Evolutionary conservation across 176 grass and related monocot species (phyloP), one percentile per base, ranked within the genome.

Genomic region (Guadua angustifolia): DNA sequence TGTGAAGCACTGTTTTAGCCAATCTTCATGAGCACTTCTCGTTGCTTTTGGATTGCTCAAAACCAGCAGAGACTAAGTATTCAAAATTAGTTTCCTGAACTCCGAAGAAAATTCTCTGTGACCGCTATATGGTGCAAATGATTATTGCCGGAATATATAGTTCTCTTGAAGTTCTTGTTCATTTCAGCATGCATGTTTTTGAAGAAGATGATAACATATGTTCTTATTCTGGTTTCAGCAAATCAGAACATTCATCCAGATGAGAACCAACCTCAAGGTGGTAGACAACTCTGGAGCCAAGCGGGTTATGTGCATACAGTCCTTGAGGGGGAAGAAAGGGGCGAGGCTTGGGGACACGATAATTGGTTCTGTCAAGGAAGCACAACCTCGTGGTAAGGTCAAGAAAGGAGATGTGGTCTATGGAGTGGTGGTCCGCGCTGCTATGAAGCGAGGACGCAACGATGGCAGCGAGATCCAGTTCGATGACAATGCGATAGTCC

Each of bases 351-450:
- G 96, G 5, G 96, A 95, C 85, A 95, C 60, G 22, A 94, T 95
- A 57, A 90, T 98, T 26, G 93, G 84, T 36, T 98, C 96, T 47
- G 93, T 98, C 33, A 98, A 98, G 88, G 96, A 98, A 80, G 96
- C 96, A 4, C 89, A 95, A 9, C 96, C 96, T 52, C 87, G 87
- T 39, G 93, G 96, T 59, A 98, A 98, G 83, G 96, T 98, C 12
- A 98, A 98, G 91, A 98, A 98, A 78, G 96, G 96, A 72, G 96
- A 98, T 22, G 96, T 98, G 0, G 96, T 98, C n/a, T 98, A 95
- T 2, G 96, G 96, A 32, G 93, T 98, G 42, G 96, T 98, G 3
- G 96, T 98, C 26, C 93, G 93, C 13, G 96, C 96, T 40, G 96
- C 93, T 8, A 98, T 98, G 96, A 94, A 95, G 66, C 71, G 84